Conservation (phyloP, 805 yeast genomes). For the Ogataea nonfermentans region DNA sequence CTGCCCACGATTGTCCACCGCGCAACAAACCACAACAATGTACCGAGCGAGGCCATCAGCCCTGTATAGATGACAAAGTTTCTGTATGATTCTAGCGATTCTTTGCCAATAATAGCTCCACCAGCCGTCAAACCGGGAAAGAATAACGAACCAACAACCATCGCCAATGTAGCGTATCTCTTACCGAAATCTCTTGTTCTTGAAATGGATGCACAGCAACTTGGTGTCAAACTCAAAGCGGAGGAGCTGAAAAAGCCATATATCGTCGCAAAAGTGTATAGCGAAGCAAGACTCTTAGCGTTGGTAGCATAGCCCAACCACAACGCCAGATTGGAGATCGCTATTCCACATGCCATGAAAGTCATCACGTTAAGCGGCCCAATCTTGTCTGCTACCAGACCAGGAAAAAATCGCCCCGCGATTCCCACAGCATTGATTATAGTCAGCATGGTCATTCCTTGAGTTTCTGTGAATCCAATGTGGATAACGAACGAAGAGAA, state of each 20-base stretch:
- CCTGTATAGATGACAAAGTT: conserved; percentile 38
- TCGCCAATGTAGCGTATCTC: conserved; percentile 27
- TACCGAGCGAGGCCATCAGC: conserved; percentile 37
- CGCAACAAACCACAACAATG: conserved; percentile 41
- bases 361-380: conserved; percentile 61
- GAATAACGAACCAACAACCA: conserved; percentile 34
- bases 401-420: conserved; percentile 55
- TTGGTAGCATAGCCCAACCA: conserved; percentile 60
- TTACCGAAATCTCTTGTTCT: conserved; percentile 32
- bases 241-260: conserved; percentile 60
- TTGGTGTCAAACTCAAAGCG: conserved; percentile 55
- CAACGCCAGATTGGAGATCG: conserved; percentile 45
- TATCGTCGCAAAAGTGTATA: conserved; percentile 45
- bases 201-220: conserved; percentile 58
- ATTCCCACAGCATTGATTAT: conserved; percentile 48
- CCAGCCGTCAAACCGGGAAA: conserved; percentile 31
- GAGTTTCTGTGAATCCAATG: conserved; percentile 39
- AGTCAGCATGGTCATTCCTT: conserved; percentile 45
- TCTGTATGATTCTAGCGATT: conserved; percentile 34
- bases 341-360: conserved; percentile 43
- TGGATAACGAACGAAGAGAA: conserved; percentile 44
- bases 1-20: conserved; percentile 46
- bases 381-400: conserved; percentile 48
- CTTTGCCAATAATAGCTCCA: conserved; percentile 37
- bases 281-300: conserved; percentile 32